A percentile compares a stretch with the other conserved stretches of the same genome.
Conservation (phyloP, 2,329 filamentous ascomycete species). For the Penicillium italicum region DNA sequence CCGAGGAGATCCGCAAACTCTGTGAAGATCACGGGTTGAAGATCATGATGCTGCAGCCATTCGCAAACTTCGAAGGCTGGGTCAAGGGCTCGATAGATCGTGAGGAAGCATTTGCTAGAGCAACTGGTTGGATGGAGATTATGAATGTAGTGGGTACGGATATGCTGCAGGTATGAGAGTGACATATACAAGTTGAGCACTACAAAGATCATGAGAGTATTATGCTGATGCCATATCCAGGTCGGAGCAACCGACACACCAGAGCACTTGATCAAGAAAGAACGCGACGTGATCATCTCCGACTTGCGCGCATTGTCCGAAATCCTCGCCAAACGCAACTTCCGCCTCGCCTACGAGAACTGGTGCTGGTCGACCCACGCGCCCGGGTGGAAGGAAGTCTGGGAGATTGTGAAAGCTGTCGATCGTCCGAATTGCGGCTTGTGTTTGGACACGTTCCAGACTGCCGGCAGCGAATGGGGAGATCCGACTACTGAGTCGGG, state of each 20-base stretch:
- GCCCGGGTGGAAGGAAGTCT: constrained; percentile 65
- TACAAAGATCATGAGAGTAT: rapidly evolving
- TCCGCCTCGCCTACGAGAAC: constrained; percentile 71
- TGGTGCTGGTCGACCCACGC: constrained; percentile 77
- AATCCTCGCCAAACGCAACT: constrained; percentile 54
- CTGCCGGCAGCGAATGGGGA: constrained; percentile 67
- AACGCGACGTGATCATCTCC: constrained; percentile 50
- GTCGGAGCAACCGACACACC: constrained; percentile 63
- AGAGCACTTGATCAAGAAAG: constrained; percentile 50
- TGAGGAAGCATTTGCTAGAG: constrained; percentile 60
- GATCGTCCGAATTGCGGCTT: constrained; percentile 65
- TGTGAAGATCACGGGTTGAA: constrained; percentile 54
- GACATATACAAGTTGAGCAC: neutral
- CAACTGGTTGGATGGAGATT: constrained; percentile 64
- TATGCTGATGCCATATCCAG: constrained; percentile 25
- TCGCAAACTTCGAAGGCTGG: constrained; percentile 76
- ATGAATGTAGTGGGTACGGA: constrained; percentile 68
- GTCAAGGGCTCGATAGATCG: constrained; percentile 54
- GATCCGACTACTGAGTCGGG: constrained; percentile 66
- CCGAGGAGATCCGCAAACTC: constrained; percentile 52
- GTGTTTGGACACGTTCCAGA: constrained; percentile 76
- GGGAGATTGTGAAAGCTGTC: constrained; percentile 62
- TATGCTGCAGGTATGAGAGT: constrained; percentile 60
- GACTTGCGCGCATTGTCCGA: constrained; percentile 65
- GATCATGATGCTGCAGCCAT: constrained; percentile 71